Base-by-base conservation (phyloP, 805 yeast species). In the Yueomyces sinensis region DNA sequence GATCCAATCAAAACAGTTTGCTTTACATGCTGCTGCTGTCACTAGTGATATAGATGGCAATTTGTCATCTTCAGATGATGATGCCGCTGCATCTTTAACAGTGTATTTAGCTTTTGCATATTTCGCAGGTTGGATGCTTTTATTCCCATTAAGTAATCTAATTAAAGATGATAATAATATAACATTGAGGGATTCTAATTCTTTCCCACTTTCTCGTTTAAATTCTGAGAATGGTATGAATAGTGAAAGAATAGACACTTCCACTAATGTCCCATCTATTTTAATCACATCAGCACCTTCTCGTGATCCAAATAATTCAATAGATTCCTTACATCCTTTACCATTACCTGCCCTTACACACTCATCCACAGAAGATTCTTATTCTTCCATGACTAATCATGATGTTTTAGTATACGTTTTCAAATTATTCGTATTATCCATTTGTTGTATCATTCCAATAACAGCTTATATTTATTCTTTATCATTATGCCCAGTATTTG, bases 401-500 rank as follows among this genome's bases (percentile, higher is more conserved):
- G 32, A 30, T n/a, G 29, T 39, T 7, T n/a, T 35, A 4, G 33
- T 32, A 17, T 44, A 46, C 27, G 18, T 45, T 13, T 30, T 35
- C 1, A 48, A 48, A 35, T 36, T 50, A 20, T 17, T 42, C 3
- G 31, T 42, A 2, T 31, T 54, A 30, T 37, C 59, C 2, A 17
- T 44, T 3, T 34, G 47, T n/a, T 18, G 46, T 11, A 35, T 44
- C 5, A 31, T 47, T 9, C 41, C 50, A 2, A 38, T 44, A 3
- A 32, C 46, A 22, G 42, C 50, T 9, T 54, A 48, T 31, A 39
- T 41, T 16, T 33, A 43, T 27, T 49, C 55, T 4, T 33, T 54
- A 27, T 42, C 54, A 2, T 32, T 51, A 34, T 45, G 56, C 2
- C 58, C 59, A 3, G 54, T 52, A 9, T 50, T 54, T 30, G 59